Base-by-base conservation (phyloP, 1,284 basidiomycete genomes). In the Tilletia caries region DNA sequence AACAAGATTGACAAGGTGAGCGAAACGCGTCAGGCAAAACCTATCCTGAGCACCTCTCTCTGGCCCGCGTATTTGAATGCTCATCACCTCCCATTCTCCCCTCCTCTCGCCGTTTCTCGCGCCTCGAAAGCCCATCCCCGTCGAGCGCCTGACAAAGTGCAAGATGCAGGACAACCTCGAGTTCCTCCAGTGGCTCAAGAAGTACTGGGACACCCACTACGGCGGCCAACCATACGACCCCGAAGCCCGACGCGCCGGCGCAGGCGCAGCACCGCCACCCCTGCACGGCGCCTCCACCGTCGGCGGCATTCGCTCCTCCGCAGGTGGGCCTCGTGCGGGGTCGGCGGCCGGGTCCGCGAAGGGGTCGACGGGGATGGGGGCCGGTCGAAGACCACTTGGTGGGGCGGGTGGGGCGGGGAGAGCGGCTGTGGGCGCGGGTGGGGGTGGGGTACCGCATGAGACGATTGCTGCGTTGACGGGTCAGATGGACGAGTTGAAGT, bases 131-230 rank as follows among this genome's bases (percentile, higher is more conserved):
- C 95, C 95, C 18, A 95, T 99, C 81, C 91, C 89, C 0, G 91
- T 99, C 33, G 95, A 97, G 76, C 90, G 88, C 78, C 88, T 99
- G 67, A 89, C 94, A 64, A 95, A 95, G 85, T 98, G 95, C 87
- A 98, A 98, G 87, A 98, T 98, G 95, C 96, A 98, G 60, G 96
- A 98, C 85, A 99, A 99, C 85, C 90, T 99, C 77, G 96, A 99
- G 84, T 98, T 98, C 85, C 84, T 95, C 69, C 95, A 99, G 84
- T 98, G 95, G 95, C 65, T 66, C 15, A 43, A 95, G 83, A 91
- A 91, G 67, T 97, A 91, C 85, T 98, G 96, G 95, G 94, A 98
- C 81, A 85, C 88, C 60, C 92, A 96, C 86, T 95, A 90, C 82
- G 89, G 90, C 3, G 95, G 95, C 0, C 90, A 92, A 68, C 88